Percentiles rank a stretch among this genome's conserved stretches.
phyloP scores from a whole-genome alignment of 768 basidiomycete genomes.

The Russula vinacea region DNA sequence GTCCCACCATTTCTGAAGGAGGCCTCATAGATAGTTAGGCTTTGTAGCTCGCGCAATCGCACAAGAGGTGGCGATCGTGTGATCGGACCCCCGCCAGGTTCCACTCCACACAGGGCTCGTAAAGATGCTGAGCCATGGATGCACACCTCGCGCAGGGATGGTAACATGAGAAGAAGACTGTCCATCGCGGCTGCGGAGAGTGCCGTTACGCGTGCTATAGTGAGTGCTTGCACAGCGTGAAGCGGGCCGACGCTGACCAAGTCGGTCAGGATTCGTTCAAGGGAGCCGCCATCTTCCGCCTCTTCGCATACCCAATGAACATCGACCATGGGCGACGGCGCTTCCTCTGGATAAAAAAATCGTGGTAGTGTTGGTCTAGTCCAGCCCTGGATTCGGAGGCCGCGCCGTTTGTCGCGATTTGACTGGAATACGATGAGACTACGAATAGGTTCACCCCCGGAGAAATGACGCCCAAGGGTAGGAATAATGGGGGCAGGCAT shows the following conservation, averaged over 20 bases:
- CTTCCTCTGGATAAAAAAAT: constrained; percentile 21
- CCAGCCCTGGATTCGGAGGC: constrained; percentile 25
- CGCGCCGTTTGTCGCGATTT: constrained; percentile 15
- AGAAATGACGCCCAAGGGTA: constrained; percentile 20
- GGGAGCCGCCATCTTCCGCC: constrained; percentile 16
- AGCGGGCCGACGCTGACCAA: constrained; percentile 20
- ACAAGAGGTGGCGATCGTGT: constrained; percentile 15
- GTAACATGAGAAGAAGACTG: constrained; percentile 21
- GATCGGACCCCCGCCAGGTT: constrained; percentile 1
- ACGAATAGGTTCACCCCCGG: constrained; percentile 21
- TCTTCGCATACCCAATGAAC: constrained; percentile 28
- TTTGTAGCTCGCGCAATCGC: constrained; percentile 19
- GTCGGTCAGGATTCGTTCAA: constrained; percentile 25
- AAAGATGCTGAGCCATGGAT: constrained; percentile 28
- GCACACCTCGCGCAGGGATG: constrained; percentile 25
- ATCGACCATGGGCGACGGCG: constrained; percentile 20
- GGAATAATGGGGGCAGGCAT: constrained; percentile 23
- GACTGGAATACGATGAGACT: constrained; percentile 23
- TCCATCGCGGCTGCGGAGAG: constrained; percentile 18
- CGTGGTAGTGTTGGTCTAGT: constrained; percentile 14
- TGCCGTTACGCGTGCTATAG: constrained; percentile 25
- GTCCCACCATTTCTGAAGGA: constrained; percentile 18
- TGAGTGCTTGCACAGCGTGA: constrained; percentile 25
- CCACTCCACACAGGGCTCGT: constrained; percentile 24
- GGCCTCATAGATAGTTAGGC: constrained; percentile 25